Conservation (phyloP, 495 filamentous ascomycete genomes). For the Rhizodiscina lignyota region DNA sequence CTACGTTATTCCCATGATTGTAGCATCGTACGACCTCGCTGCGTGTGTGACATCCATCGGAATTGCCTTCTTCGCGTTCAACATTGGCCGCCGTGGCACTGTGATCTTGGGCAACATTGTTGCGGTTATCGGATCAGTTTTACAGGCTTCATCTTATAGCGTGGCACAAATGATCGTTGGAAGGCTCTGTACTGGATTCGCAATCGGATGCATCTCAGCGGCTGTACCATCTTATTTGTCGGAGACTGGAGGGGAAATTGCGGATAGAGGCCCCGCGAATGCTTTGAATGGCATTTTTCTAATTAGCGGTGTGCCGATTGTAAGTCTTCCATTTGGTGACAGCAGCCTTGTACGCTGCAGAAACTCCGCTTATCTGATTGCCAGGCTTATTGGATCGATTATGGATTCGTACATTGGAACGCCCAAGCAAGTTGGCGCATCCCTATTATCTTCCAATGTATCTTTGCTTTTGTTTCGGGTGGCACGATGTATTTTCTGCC, state of each 20-base stretch:
- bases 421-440: constrained; percentile 21
- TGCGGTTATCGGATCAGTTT: constrained; percentile 14
- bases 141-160: constrained; percentile 14
- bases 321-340: too few species aligned
- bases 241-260: constrained; percentile 10
- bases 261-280: constrained; percentile 12
- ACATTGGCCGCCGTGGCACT: constrained; percentile 7
- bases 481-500: constrained; percentile 20
- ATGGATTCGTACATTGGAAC: constrained; percentile 14
- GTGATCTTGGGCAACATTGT: constrained; percentile 13
- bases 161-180: constrained; percentile 17
- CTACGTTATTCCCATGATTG: constrained; percentile 24
- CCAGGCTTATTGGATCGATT: constrained; percentile 18
- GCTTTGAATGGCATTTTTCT: constrained; percentile 10
- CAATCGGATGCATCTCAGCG: constrained; percentile 10
- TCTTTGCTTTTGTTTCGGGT: constrained; percentile 19
- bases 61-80: constrained; percentile 12
- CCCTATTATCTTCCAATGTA: constrained; percentile 22
- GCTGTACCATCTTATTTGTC: constrained; percentile 4
- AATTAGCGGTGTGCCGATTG: constrained; percentile 11
- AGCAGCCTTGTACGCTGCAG: too few species aligned
- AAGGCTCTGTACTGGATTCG: constrained; percentile 14
- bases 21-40: constrained; percentile 20
- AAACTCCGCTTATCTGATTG: too few species aligned
- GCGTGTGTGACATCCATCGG: constrained; percentile 18